A percentile compares a stretch with the other conserved stretches of the same genome.
Evolutionary conservation across 2,329 filamentous ascomycete genomes (phyloP).

Genomic region (Exophiala sp.): DNA sequence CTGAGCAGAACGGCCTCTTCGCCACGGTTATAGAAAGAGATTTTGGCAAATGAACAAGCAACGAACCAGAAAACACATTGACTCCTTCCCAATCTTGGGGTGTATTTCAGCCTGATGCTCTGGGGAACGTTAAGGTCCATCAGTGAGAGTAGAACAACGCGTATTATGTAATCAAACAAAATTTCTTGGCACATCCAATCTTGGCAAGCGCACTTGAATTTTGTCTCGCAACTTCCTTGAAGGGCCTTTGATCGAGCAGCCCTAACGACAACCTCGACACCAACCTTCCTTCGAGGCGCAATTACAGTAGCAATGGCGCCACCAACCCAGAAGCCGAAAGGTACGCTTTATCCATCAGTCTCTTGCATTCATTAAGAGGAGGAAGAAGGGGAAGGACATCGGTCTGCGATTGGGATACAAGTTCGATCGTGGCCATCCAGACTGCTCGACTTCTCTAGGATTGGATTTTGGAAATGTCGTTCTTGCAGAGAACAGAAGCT

Average conservation of each 20-base stretch:
- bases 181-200: background rate
- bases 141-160: too few relatives aligned
- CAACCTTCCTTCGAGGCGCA: slow-evolving; percentile 12
- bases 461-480: background rate
- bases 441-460: background rate
- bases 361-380: background rate
- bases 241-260: background rate
- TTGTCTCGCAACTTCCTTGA: background rate
- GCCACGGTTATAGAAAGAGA: too few relatives aligned
- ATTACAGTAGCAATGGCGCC: slow-evolving; percentile 28
- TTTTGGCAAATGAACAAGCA: too few relatives aligned
- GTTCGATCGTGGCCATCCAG: background rate
- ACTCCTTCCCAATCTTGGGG: too few relatives aligned
- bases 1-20: too few relatives aligned
- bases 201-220: slow-evolving; percentile 3
- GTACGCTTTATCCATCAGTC: slow-evolving; percentile 14
- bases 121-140: too few relatives aligned
- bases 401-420: background rate
- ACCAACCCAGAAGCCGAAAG: slow-evolving; percentile 29
- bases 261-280: slow-evolving; percentile 18
- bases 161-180: too few relatives aligned
- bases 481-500: slow-evolving; percentile 3
- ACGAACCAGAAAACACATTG: too few relatives aligned
- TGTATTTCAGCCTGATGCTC: too few relatives aligned
- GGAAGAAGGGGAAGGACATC: background rate